Base-by-base conservation (phyloP, 805 yeast genomes). In the Kregervanrija fluxuum region DNA sequence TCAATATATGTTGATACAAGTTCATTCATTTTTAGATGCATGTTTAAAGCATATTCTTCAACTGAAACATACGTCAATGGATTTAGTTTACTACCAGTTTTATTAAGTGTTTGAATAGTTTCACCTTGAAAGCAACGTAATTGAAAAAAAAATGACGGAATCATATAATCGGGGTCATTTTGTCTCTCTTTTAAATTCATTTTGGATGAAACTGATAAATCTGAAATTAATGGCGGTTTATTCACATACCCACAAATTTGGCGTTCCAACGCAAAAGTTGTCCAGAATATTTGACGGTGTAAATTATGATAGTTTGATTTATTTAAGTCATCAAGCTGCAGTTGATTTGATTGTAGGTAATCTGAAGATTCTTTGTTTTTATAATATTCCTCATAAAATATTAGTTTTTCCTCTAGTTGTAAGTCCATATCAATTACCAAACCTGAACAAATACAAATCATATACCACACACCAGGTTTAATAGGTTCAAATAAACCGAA, bases 391-490 rank as follows among this genome's bases (percentile, higher is more conserved):
- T 45, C 48, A 16, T 32, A 37, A 13, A 14, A 9, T 12, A 2
- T 16, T n/a, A 47, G 14, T 28, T 44, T 39, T 22, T 40, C 13
- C 22, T 44, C 45, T 3, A 6, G 37, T 31, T 41, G 28, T 11
- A 41, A 33, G 9, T 42, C 17, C 42, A 48, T 51, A 49, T 71
- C 76, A 28, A 70, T 68, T 43, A 69, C 65, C 35, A 70, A 47
- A 38, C 71, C 53, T 30, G 69, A 54, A 10, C 74, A 73, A 9
- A 64, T 53, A 3, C 73, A 72, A 33, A 69, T 55, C 11, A 68
- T 62, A 49, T 70, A 69, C 76, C 76, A 71, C 9, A 70, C 66
- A 2, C 74, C 72, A 4, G 75, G 76, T 11, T 60, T 60, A 1
- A 71, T 59, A 1, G 76, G 76, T 39, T 73, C 58, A 71, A 71